phyloP scores from a whole-genome alignment of 2,329 filamentous ascomycete species.

The Fusarium aywerte region DNA sequence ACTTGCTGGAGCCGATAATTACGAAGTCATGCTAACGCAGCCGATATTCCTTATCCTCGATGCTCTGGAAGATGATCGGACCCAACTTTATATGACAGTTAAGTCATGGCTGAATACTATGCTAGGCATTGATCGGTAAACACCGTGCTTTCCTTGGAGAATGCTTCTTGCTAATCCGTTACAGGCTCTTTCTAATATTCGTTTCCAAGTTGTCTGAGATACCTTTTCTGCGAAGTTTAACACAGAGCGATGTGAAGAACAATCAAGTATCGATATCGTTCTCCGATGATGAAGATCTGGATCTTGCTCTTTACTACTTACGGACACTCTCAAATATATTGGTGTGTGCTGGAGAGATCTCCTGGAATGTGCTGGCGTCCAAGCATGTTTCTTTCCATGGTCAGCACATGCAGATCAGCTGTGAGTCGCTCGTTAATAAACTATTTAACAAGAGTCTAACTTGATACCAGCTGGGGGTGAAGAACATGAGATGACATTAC shows the following conservation, averaged over 20 bases:
- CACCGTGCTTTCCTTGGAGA: neutral
- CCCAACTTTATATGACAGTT: constrained; percentile 79
- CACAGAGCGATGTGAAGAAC: constrained; percentile 28
- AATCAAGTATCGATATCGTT: constrained; percentile 45
- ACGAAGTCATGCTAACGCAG: constrained; percentile 79
- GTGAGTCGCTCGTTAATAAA: constrained; percentile 55
- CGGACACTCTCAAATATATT: constrained; percentile 79
- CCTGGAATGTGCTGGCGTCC: constrained; percentile 76
- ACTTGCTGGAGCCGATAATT: constrained; percentile 68
- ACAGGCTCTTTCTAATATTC: constrained; percentile 70
- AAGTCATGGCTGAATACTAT: constrained; percentile 82
- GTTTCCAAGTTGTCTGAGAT: constrained; percentile 67
- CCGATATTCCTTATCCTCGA: constrained; percentile 87
- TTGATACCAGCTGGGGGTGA: constrained; percentile 57
- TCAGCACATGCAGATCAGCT: constrained; percentile 52
- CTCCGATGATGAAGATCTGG: constrained; percentile 73
- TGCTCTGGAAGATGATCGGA: constrained; percentile 75
- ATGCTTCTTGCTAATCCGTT: constrained; percentile 1
- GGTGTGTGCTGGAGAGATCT: constrained; percentile 70
- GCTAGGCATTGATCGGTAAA: constrained; percentile 71
- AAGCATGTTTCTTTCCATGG: constrained; percentile 56
- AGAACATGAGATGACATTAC: constrained; percentile 68
- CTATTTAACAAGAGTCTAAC: constrained; percentile 32
- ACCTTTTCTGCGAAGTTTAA: constrained; percentile 57
- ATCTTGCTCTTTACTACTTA: constrained; percentile 82